These are phyloP conservation scores for grape (Vitis vinifera) DNA, from an alignment of 164 flowering plant genomes.

Conservation along the genomic window DNA sequence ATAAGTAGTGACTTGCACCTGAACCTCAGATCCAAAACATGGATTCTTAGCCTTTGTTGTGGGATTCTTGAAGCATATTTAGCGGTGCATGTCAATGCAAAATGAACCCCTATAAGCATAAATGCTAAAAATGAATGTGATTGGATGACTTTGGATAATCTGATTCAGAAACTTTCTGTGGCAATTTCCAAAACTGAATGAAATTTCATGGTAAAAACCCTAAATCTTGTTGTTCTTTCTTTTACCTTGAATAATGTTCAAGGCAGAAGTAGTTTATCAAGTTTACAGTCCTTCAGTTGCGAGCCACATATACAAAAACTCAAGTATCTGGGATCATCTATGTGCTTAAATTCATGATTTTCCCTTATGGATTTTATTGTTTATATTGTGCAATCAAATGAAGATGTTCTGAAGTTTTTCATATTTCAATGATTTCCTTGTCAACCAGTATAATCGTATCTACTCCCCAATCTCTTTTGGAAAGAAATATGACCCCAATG, in stretches of 20 bases:
- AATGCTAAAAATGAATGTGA: background rate
- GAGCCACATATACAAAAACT: background rate
- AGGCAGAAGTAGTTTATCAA: too few species aligned
- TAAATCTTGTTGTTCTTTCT: too few species aligned
- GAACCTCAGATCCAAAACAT: background rate
- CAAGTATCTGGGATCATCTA: background rate
- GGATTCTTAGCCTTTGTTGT: background rate
- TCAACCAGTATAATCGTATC: conserved; percentile 75
- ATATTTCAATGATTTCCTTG: background rate
- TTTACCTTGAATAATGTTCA: too few species aligned
- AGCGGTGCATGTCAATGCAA: background rate
- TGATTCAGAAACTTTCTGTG: too few species aligned
- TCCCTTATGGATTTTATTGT: background rate
- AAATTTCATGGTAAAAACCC: too few species aligned
- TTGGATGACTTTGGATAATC: background rate
- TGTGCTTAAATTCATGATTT: background rate
- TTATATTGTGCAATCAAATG: background rate
- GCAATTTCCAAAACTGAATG: too few species aligned
- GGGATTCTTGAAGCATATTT: background rate
- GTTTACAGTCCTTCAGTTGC: background rate
- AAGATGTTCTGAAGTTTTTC: background rate
- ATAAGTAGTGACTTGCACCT: background rate
- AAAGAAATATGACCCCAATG: conserved; percentile 90
- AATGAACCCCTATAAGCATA: too few species aligned
- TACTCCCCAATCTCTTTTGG: conserved; percentile 92